Evolutionary conservation across 805 yeast genomes (phyloP).

Genomic region (Dipodascus geniculatus): DNA sequence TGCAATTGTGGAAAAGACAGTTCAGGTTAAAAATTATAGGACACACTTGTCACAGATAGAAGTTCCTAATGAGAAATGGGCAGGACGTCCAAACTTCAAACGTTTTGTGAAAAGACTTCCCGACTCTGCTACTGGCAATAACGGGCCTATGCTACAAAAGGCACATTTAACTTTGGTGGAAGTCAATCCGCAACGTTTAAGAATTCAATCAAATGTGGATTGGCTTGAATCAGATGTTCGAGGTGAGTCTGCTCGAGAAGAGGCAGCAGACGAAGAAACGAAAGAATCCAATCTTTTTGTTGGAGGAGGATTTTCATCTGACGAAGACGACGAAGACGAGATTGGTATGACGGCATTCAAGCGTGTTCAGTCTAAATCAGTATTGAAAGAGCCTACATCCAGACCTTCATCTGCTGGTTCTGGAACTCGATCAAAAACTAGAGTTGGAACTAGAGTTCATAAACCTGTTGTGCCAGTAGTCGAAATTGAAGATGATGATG

Average conservation of each 20-base stretch:
- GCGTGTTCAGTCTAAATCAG: background rate
- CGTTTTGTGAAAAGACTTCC: constrained; percentile 6
- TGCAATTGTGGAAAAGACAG: constrained; percentile 12
- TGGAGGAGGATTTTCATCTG: background rate
- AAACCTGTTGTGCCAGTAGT: background rate
- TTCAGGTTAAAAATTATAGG: background rate
- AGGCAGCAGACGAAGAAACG: background rate
- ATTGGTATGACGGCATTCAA: background rate
- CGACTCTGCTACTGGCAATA: background rate
- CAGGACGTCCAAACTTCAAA: constrained; percentile 14
- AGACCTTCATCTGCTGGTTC: background rate
- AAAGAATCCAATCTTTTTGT: background rate
- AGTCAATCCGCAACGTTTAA: background rate
- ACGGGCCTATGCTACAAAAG: background rate
- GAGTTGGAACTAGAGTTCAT: background rate
- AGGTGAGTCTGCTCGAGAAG: background rate
- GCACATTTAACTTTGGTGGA: background rate
- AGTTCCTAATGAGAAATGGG: constrained; percentile 2
- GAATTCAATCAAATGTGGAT: background rate
- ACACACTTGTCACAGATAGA: background rate
- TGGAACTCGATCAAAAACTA: background rate
- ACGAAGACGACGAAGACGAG: background rate
- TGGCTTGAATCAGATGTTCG: background rate
- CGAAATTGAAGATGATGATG: background rate
- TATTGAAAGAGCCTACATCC: background rate